Conservation (phyloP, 1,284 basidiomycete genomes). For the Trametes polyzona region DNA sequence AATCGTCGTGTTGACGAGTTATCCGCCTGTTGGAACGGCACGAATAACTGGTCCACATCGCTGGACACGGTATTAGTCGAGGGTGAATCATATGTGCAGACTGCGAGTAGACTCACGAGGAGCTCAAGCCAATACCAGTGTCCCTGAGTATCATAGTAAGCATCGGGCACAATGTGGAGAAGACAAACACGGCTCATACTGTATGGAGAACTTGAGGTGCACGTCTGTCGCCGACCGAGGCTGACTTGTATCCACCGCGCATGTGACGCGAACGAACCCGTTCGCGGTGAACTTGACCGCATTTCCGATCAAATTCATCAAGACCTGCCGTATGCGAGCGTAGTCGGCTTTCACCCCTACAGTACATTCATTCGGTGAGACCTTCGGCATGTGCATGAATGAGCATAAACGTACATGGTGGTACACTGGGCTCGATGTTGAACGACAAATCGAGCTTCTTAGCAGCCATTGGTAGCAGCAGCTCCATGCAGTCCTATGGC, state of each 20-base stretch:
- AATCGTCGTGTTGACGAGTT: slow-evolving; percentile 74
- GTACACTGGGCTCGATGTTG: slow-evolving; percentile 67
- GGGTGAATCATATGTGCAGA: not conserved
- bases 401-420: slow-evolving; percentile 50
- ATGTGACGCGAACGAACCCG: slow-evolving; percentile 64
- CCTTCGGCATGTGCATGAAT: not conserved
- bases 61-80: slow-evolving; percentile 23
- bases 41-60: slow-evolving; percentile 67
- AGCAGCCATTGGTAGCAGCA: slow-evolving; percentile 70
- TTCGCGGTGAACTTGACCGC: slow-evolving; percentile 71
- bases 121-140: slow-evolving; percentile 68
- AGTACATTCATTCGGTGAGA: not conserved
- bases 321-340: slow-evolving; percentile 71
- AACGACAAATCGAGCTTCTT: slow-evolving; percentile 73
- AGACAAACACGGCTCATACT: slow-evolving; percentile 42
- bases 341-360: slow-evolving; percentile 74
- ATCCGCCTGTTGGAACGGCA: slow-evolving; percentile 77
- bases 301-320: slow-evolving; percentile 78
- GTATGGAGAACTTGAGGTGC: slow-evolving; percentile 64
- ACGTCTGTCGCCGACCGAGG: slow-evolving; percentile 46
- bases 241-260: slow-evolving; percentile 51
- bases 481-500: slow-evolving; percentile 71
- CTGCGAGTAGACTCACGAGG: slow-evolving; percentile 38
- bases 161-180: not conserved
- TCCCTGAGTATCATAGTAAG: slow-evolving; percentile 45